phyloP scores from a whole-genome alignment of 2,329 filamentous ascomycete species.

The Pestalotiopsis sp. region DNA sequence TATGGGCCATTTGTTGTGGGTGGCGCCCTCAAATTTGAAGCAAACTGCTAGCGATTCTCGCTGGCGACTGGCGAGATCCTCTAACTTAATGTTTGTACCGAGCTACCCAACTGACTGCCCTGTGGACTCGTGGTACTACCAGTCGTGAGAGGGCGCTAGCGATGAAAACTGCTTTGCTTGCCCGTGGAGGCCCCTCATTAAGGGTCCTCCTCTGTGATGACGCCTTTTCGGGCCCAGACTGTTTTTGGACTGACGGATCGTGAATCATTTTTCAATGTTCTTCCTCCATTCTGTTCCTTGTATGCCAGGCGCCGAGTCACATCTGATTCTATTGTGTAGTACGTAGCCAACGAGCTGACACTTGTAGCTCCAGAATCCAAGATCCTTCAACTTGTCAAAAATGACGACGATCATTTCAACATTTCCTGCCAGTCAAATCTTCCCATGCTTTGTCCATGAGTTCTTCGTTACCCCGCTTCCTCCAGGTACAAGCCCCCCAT shows the following conservation, averaged over 20 bases:
- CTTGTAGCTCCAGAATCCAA: too few relatives aligned
- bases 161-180: not conserved
- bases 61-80: not conserved
- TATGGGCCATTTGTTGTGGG: not conserved
- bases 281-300: not conserved
- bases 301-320: not conserved
- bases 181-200: not conserved
- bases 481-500: not conserved
- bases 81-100: not conserved
- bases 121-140: not conserved
- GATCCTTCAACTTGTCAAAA: too few relatives aligned
- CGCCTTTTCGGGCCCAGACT: not conserved
- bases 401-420: too few relatives aligned
- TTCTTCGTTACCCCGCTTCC: not conserved
- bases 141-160: not conserved
- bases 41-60: not conserved
- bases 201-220: not conserved
- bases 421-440: too few relatives aligned
- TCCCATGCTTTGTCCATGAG: not conserved
- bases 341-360: too few relatives aligned
- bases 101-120: not conserved
- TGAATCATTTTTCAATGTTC: not conserved
- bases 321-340: too few relatives aligned
- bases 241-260: not conserved
- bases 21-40: constrained; percentile 7